Percentiles rank a stretch among this genome's conserved stretches.
These are phyloP conservation scores for Aspergillus quadrilineatus DNA, from an alignment of 2,329 filamentous ascomycete genomes.

Conservation along the genomic window DNA sequence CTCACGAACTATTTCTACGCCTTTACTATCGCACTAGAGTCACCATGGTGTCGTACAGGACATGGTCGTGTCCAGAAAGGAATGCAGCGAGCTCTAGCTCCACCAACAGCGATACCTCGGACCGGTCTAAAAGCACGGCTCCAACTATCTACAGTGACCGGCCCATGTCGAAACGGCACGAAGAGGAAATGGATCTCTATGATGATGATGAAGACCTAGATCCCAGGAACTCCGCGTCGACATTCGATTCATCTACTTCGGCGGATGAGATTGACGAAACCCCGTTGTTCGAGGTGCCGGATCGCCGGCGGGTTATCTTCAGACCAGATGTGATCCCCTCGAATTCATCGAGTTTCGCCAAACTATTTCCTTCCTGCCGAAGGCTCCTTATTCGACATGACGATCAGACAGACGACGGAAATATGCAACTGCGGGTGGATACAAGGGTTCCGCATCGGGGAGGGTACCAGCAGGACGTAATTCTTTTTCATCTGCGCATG, in stretches of 20 bases:
- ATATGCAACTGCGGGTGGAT: constrained; percentile 93
- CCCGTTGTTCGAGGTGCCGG: constrained; percentile 52
- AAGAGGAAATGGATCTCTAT: constrained; percentile 19
- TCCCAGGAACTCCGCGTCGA: constrained; percentile 62
- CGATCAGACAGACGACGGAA: constrained; percentile 83
- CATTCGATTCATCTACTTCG: constrained; percentile 68
- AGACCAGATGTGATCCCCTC: constrained; percentile 70
- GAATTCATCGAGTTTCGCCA: constrained; percentile 76
- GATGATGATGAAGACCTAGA: constrained; percentile 10
- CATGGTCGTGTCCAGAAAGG: constrained; percentile 24
- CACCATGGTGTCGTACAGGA: constrained; percentile 32
- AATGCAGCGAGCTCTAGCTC: constrained; percentile 38
- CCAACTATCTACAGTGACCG: constrained; percentile 39
- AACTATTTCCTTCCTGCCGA: constrained; percentile 81
- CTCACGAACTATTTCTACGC: neutral
- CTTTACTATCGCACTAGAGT: constrained; percentile 12
- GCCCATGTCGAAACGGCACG: constrained; percentile 23
- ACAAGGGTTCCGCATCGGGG: constrained; percentile 64
- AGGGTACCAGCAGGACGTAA: constrained; percentile 62
- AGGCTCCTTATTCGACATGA: constrained; percentile 83
- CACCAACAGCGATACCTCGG: constrained; percentile 38
- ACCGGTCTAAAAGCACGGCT: constrained; percentile 41
- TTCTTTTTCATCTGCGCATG: constrained; percentile 93
- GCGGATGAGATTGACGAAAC: constrained; percentile 53
- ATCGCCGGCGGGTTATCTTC: constrained; percentile 57